Evolutionary conservation across 1,139 yeast genomes (phyloP).

Genomic region (Wickerhamiella pararugosa): DNA sequence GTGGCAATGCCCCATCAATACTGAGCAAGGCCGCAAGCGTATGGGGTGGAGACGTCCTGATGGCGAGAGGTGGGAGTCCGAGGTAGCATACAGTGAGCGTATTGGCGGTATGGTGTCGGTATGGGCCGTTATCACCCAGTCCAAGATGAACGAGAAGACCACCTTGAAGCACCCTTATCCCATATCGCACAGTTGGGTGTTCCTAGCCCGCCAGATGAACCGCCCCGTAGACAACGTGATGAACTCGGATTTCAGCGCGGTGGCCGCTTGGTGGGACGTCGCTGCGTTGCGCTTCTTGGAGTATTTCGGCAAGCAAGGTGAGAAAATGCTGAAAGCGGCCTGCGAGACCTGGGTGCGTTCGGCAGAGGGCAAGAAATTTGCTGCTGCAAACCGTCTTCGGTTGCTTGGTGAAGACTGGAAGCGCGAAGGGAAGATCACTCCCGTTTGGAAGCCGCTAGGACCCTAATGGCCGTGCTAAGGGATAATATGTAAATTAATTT

Average conservation of each 20-base stretch:
- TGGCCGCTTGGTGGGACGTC: constrained; percentile 90
- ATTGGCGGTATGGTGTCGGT: constrained; percentile 73
- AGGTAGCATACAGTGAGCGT: constrained; percentile 63
- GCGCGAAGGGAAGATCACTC: constrained; percentile 28
- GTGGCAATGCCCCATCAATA: constrained; percentile 52
- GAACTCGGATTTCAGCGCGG: constrained; percentile 56
- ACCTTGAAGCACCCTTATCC: constrained; percentile 37
- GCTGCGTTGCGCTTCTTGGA: constrained; percentile 41
- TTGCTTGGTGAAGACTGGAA: constrained; percentile 70
- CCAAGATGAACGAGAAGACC: constrained; percentile 21
- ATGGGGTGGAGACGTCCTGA: constrained; percentile 73
- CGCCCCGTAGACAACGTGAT: constrained; percentile 34
- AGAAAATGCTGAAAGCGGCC: constrained; percentile 38
- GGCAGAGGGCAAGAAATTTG: constrained; percentile 37
- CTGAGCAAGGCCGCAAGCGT: constrained; percentile 64
- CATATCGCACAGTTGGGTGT: constrained; percentile 44
- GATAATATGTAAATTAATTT: not conserved
- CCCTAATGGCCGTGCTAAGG: not conserved
- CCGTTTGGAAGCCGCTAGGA: constrained; percentile 17
- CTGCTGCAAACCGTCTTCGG: constrained; percentile 65
- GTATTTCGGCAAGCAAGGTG: constrained; percentile 55
- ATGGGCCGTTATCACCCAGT: constrained; percentile 53
- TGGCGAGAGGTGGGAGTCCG: constrained; percentile 58
- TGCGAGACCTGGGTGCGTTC: constrained; percentile 37
- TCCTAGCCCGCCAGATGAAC: constrained; percentile 58